A percentile compares a stretch with the other conserved stretches of the same genome.
Evolutionary conservation across 805 yeast genomes (phyloP).

Genomic region (Cyberlindnera japonica): DNA sequence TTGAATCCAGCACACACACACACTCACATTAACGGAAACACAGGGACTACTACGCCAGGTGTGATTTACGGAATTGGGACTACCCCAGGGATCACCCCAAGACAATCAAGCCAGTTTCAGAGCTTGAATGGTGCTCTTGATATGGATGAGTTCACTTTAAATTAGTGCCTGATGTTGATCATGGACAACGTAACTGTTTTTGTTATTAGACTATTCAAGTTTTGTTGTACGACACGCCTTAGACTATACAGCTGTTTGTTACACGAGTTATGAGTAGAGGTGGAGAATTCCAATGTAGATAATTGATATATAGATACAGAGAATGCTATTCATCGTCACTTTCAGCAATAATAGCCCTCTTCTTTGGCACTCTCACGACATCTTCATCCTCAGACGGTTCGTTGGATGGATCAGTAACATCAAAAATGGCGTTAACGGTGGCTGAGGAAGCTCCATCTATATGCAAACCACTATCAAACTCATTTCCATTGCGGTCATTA

Average conservation of each 20-base stretch:
- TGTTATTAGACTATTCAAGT: neutral
- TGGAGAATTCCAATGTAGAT: neutral
- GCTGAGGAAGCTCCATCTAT: conserved; percentile 3
- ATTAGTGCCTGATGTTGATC: conserved; percentile 3
- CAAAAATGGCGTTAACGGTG: too few species aligned
- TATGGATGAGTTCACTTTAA: conserved; percentile 20
- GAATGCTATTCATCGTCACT: conserved; percentile 12
- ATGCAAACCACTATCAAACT: neutral
- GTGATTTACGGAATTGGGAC: conserved; percentile 42
- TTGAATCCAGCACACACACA: conserved; percentile 27
- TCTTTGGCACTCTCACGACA: conserved; percentile 6
- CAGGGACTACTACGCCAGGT: conserved; percentile 30
- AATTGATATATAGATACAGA: too few species aligned
- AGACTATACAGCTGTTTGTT: too few species aligned
- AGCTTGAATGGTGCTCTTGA: conserved; percentile 27
- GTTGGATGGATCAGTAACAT: neutral
- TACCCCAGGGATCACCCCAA: conserved; percentile 36
- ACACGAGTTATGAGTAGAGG: too few species aligned
- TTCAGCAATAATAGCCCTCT: conserved; percentile 12
- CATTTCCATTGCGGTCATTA: neutral
- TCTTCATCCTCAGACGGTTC: conserved; percentile 5
- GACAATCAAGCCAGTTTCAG: conserved; percentile 24
- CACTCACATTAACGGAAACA: conserved; percentile 21
- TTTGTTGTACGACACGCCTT: too few species aligned
- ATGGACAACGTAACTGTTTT: neutral